Conservation (phyloP, 2,329 filamentous ascomycete species). For the Curvularia verruculosa region DNA sequence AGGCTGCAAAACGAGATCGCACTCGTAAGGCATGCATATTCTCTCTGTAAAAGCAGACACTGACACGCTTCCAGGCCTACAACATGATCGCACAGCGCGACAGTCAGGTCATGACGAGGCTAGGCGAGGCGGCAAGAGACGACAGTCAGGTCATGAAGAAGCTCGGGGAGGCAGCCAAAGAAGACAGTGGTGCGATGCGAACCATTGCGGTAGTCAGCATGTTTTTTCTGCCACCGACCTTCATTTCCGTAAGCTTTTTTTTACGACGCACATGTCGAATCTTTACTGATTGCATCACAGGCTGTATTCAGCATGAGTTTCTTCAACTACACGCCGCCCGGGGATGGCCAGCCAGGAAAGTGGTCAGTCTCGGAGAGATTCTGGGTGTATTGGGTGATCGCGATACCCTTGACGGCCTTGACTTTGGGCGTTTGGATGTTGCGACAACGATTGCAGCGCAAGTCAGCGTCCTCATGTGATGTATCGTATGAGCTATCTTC, state of each 20-base stretch:
- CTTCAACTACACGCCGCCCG: slow-evolving; percentile 21
- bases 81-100: slow-evolving; percentile 29
- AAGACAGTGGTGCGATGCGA: slow-evolving; percentile 25
- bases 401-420: slow-evolving; percentile 23
- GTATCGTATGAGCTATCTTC: background rate
- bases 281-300: slow-evolving; percentile 12
- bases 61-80: slow-evolving; percentile 19
- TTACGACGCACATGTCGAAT: background rate
- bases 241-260: slow-evolving; percentile 19
- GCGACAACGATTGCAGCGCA: slow-evolving; percentile 6
- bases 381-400: slow-evolving; percentile 28
- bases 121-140: slow-evolving; percentile 21
- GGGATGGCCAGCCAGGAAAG: background rate
- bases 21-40: slow-evolving; percentile 10
- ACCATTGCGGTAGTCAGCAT: slow-evolving; percentile 29
- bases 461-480: background rate
- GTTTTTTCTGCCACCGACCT: slow-evolving; percentile 30
- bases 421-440: slow-evolving; percentile 21
- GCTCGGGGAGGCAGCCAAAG: slow-evolving; percentile 20
- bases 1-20: slow-evolving; percentile 28
- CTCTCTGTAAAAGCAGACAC: background rate
- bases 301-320: slow-evolving; percentile 34
- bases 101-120: slow-evolving; percentile 19
- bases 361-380: slow-evolving; percentile 28
- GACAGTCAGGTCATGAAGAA: slow-evolving; percentile 24